Base-by-base conservation (phyloP, 345 rosid genomes). In the Gossypium ekmanianum region DNA sequence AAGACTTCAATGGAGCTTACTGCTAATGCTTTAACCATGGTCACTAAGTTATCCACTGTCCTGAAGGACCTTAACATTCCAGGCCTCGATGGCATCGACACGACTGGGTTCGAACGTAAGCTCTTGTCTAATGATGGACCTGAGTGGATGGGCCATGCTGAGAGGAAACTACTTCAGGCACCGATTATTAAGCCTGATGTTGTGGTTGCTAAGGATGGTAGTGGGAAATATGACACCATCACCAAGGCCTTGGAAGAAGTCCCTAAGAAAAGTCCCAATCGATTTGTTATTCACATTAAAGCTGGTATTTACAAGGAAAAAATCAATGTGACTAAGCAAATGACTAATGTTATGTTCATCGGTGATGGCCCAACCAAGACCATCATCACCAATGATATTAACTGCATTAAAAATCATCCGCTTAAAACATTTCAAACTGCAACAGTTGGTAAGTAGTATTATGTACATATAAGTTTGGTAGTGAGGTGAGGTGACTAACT, bases 351-450 rank as follows among this genome's bases (percentile, higher is more conserved):
- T 22, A 73, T 86, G 85, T 78, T 94, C 71, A 73, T 92, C 44
- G 98, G 98, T 0, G 98, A 94, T n/a, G 98, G 95, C n/a, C 80
- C 88, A 14, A 77, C 79, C 3, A 91, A 85, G 83, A 92, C 95
- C 26, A 79, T 58, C 44, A 85, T 94, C 83, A 83, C 91, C 54
- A 92, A 92, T 11, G 79, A 27, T 58, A 75, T 72, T 50, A 90
- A 77, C 76, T 85, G 13, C 24, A 77, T 76, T 0, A 18, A 0
- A 81, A 81, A 26, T 92, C 90, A 3, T 72, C 77, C 75, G 75
- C 71, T 55, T 22, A 57, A 24, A 24, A 88, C 97, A 27, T 85
- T 47, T 78, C 80, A 50, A 6, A 88, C 97, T 4, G 81, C 91
- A 16, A 86, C 97, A 4, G 78, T 92, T 41, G 61, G 97, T 94